These are phyloP conservation scores for Lecanoromycetidae sp. DNA, from an alignment of 2,329 filamentous ascomycete genomes.

Conservation along the genomic window DNA sequence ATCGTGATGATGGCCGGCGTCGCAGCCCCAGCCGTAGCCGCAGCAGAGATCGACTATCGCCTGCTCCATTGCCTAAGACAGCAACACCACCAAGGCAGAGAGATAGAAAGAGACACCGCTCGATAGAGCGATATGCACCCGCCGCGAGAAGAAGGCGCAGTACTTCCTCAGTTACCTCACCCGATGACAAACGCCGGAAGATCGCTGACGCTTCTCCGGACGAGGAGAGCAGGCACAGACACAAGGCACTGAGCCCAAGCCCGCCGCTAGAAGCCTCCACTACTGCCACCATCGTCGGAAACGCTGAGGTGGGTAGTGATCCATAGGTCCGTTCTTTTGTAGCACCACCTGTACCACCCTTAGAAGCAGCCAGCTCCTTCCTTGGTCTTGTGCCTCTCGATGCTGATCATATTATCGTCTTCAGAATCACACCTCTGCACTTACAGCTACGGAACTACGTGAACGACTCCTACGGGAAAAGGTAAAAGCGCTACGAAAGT, in stretches of 20 bases:
- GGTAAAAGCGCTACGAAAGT: slow-evolving; percentile 27
- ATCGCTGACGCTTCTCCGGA: slow-evolving; percentile 27
- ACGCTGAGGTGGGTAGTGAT: slow-evolving; percentile 18
- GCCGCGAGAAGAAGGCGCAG: slow-evolving; percentile 31
- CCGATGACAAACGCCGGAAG: slow-evolving; percentile 31
- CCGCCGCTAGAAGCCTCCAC: neutral
- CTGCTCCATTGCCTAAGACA: slow-evolving; percentile 29
- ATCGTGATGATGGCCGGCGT: slow-evolving; percentile 31
- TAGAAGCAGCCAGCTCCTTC: neutral
- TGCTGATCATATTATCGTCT: slow-evolving; percentile 19
- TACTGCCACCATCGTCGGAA: slow-evolving; percentile 1
- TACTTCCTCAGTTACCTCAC: slow-evolving; percentile 29
- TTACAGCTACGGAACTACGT: slow-evolving; percentile 26
- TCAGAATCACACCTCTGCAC: slow-evolving; percentile 18
- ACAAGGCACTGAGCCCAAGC: slow-evolving; percentile 11
- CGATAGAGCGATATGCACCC: slow-evolving; percentile 35
- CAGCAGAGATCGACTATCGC: slow-evolving; percentile 25
- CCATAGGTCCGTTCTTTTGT: slow-evolving; percentile 10
- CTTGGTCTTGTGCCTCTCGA: neutral
- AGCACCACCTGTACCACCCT: neutral
- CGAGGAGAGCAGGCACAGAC: slow-evolving; percentile 13
- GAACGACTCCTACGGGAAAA: slow-evolving; percentile 30
- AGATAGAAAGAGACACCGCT: slow-evolving; percentile 33
- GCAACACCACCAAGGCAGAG: slow-evolving; percentile 26
- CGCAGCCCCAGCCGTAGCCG: slow-evolving; percentile 29